Evolutionary conservation across 23 red algal genomes (phyloP), one percentile per base, ranked within the genome.

Genomic region (Cyanidioschyzon merolae): DNA sequence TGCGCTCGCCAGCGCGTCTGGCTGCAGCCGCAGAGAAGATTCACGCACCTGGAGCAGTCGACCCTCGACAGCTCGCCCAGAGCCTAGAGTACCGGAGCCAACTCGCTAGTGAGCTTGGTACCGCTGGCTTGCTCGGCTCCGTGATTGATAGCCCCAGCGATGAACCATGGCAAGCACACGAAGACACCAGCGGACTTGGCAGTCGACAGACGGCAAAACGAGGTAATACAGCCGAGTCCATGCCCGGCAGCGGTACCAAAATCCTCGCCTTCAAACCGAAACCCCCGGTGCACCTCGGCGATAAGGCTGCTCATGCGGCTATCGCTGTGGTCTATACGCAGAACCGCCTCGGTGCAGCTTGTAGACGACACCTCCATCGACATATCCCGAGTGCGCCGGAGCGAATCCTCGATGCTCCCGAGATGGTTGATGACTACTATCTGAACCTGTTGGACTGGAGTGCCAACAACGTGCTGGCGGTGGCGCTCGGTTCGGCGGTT

Each of bases 371-470:
- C 77, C 80, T 68, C 58, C 86, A 89, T 74, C 86, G 91, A 18
- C 86, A 95, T 68, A 89, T 95, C 58, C 86, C 91, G 67, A 68
- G 76, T 74, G 74, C 77, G 34, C 91, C 91, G 38, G 83, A 89
- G 15, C 87, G 87, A 58, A 89, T 95, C 31, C 80, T 95, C 2
- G 91, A 95, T 59, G 91, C 91, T 21, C 91, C 91, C n/a, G 86
- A 76, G 30, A 77, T 95, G 37, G 59, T 89, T 12, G 91, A 95
- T 59, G 91, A 95, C 79, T 95, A 86, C 57, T 95, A 95, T 67
- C 91, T 95, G 76, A 95, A 95, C 82, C 84, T 95, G 37, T 41
- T 95, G 41, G 91, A 95, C 75, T 95, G 91, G 91, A 88, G 80
- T 39, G 75, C 87, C 30, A 77, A 83, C 74, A 95, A 95, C 67